Percentiles rank a stretch among this genome's conserved stretches.
Conservation (phyloP, 768 basidiomycete species). For the Boletus subparvulus region DNA sequence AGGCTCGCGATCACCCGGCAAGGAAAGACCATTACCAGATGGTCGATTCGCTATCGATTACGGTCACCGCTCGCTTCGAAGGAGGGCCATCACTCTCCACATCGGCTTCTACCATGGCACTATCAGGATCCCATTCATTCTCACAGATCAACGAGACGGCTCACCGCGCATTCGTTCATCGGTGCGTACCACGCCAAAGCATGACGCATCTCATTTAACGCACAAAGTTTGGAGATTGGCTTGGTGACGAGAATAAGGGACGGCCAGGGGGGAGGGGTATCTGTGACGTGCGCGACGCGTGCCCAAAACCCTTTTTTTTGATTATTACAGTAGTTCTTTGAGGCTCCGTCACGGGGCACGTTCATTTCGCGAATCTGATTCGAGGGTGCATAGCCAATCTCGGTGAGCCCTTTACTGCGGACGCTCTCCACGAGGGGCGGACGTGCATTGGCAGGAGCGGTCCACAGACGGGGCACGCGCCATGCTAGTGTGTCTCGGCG, state of each 20-base stretch:
- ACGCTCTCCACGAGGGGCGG: conserved; percentile 2
- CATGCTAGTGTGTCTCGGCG: conserved; percentile 11
- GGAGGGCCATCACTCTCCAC: background rate
- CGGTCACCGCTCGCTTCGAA: conserved; percentile 2
- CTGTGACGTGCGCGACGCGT: conserved; percentile 19
- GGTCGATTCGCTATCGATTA: background rate
- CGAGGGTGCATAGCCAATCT: conserved; percentile 25
- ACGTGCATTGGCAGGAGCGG: background rate
- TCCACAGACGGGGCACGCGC: conserved; percentile 1
- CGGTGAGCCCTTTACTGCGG: conserved; percentile 1
- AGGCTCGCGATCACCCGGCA: background rate
- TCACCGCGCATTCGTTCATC: conserved; percentile 2
- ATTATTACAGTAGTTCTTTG: background rate
- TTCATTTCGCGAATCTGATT: conserved; percentile 27
- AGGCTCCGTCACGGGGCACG: conserved; percentile 3
- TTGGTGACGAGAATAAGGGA: background rate
- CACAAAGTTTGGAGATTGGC: conserved; percentile 18
- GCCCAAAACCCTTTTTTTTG: background rate
- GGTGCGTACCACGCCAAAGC: conserved; percentile 17
- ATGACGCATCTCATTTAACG: conserved; percentile 22
- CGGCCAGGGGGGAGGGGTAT: background rate
- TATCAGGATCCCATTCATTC: background rate
- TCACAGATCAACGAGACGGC: background rate
- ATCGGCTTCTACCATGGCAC: conserved; percentile 8
- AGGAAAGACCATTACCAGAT: conserved; percentile 2